phyloP scores from a whole-genome alignment of 257 asterid species.

The Lithospermum erythrorhizon region DNA sequence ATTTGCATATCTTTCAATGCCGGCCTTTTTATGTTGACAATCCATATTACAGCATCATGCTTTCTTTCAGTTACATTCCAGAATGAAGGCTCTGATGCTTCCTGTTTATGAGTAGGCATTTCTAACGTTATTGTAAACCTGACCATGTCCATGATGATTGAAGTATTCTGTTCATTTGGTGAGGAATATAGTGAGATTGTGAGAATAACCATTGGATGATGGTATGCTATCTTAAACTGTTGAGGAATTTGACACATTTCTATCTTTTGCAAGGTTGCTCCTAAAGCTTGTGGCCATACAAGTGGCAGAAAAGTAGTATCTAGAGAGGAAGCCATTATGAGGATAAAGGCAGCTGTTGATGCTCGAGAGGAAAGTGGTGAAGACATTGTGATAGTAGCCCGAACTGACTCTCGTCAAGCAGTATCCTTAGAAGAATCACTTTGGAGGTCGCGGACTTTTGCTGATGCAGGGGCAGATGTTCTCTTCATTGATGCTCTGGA shows the following conservation, averaged over 20 bases:
- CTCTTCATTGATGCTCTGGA: constrained; percentile 87
- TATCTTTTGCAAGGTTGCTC: constrained; percentile 50
- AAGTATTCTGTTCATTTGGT: background rate
- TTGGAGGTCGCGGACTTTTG: constrained; percentile 78
- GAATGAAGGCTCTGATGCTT: no score
- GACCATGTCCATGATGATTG: background rate
- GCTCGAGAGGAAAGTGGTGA: constrained; percentile 85
- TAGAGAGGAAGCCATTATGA: constrained; percentile 81
- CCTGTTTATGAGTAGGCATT: no score
- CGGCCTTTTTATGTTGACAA: no score
- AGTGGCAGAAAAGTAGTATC: constrained; percentile 76
- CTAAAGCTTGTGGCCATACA: constrained; percentile 98
- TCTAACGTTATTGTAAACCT: background rate
- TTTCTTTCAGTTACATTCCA: no score
- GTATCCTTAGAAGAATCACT: constrained; percentile 76
- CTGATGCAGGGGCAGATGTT: constrained; percentile 95
- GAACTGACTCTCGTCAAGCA: constrained; percentile 96
- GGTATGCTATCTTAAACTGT: background rate
- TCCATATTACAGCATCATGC: no score
- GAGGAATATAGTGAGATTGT: no score
- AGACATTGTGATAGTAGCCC: constrained; percentile 89
- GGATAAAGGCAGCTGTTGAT: constrained; percentile 81
- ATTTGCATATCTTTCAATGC: no score
- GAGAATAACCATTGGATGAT: no score
- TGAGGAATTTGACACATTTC: background rate